Evolutionary conservation across 2,329 filamentous ascomycete genomes (phyloP), one percentile per base, ranked within the genome.

Genomic region (Trichophyton simii): DNA sequence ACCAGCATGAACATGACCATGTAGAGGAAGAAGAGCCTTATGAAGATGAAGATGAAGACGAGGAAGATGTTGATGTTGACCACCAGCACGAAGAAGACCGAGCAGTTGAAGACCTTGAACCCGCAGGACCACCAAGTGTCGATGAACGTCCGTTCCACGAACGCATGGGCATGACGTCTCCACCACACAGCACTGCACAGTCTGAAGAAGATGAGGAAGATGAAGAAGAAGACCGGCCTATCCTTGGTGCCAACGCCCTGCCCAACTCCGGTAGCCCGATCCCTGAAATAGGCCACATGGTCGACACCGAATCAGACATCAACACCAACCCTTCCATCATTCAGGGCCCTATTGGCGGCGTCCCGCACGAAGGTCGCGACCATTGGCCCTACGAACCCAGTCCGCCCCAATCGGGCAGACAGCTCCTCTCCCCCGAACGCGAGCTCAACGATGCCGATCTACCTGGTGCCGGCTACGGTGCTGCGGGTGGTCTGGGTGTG

Each of bases 251-350:
- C 50, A 90, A 81, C 70, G 87, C 85, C 55, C 72, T 91, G 63
- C 89, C 89, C 2, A 81, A 86, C 65, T 75, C 82, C 41, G 76
- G 85, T 61, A 80, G 91, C 66, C 87, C 87, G 3, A 83, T 91
- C 78, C 89, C 87, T 0, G 90, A 91, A 69, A 85, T 88, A 68
- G 89, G 87, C 3, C 87, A 89, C 65, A 79, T 77, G 54, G 71
- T 80, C 20, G 81, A 83, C 48, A 73, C 73, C 3, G 75, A 77
- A 61, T 66, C 65, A 36, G 90, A 95, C 64, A 81, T 89, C 15
- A 86, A 84, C 54, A 95, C 91, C 18, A 95, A 95, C 69, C 90
- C 90, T 2, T 96, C 91, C 0, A 80, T 91, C 58, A 84, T 95
- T 46, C 83, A 91, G 66, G 89, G 88, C 18, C 86, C 86, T 0